Conservation (phyloP, 208 protist genomes). For the Acanthamoeba royreba region DNA sequence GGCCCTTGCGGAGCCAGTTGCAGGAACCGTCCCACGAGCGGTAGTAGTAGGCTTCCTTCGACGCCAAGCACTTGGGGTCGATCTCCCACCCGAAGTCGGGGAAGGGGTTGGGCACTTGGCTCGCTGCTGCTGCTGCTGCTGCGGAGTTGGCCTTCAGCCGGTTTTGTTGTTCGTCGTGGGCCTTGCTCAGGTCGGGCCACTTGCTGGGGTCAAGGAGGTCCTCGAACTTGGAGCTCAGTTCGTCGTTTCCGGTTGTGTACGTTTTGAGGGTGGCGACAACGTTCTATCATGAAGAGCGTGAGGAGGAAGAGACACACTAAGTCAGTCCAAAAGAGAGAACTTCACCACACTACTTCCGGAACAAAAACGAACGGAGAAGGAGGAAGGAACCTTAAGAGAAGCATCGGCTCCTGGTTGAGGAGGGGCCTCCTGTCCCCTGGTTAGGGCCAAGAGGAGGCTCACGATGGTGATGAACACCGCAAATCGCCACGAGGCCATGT, state of each 20-base stretch:
- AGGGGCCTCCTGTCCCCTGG: too few relatives aligned
- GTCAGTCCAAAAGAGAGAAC: too few relatives aligned
- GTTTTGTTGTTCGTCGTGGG: neutral
- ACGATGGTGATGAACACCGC: too few relatives aligned
- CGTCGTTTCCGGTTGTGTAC: neutral
- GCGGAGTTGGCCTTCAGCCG: neutral
- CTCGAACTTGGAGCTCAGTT: neutral
- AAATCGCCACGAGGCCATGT: too few relatives aligned
- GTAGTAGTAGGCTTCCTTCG: neutral
- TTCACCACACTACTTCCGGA: too few relatives aligned
- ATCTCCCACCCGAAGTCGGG: neutral
- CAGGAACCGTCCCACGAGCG: neutral
- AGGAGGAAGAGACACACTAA: too few relatives aligned
- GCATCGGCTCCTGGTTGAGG: too few relatives aligned
- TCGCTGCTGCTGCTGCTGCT: neutral
- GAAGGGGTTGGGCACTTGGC: neutral
- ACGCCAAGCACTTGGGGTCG: neutral
- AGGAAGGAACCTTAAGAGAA: too few relatives aligned
- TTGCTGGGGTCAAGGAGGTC: neutral
- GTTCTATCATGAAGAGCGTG: too few relatives aligned
- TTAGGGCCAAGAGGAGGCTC: too few relatives aligned
- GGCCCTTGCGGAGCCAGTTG: conserved; percentile 2
- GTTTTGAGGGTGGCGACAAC: neutral
- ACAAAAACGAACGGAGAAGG: too few relatives aligned
- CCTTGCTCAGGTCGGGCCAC: neutral